These are phyloP conservation scores for Acacia melanoxylon DNA, from an alignment of 306 rosid species.

Conservation along the genomic window DNA sequence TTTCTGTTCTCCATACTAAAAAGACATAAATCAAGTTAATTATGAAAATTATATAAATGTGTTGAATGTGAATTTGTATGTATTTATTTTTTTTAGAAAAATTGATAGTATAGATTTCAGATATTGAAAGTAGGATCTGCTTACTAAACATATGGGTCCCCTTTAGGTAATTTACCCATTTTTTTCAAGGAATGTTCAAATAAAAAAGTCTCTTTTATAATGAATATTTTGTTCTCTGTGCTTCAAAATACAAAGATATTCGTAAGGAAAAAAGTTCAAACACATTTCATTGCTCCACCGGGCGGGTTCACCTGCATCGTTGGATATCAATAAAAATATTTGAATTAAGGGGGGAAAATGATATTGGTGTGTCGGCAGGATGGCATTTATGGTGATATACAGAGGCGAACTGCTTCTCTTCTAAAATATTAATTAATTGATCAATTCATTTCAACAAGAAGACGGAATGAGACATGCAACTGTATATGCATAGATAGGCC, in stretches of 20 bases:
- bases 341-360: neutral
- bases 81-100: neutral
- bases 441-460: neutral
- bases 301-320: neutral
- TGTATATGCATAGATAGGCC: neutral
- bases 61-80: neutral
- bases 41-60: neutral
- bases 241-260: neutral
- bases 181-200: neutral
- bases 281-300: neutral
- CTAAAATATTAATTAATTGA: neutral
- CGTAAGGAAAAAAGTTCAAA: neutral
- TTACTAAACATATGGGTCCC: neutral
- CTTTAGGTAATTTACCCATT: neutral
- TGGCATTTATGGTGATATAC: slow-evolving; percentile 14
- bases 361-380: slow-evolving; percentile 17
- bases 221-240: neutral
- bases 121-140: neutral
- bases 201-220: neutral
- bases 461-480: slow-evolving; percentile 40
- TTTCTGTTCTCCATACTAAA: neutral
- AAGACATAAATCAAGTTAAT: neutral
- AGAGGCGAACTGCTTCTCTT: neutral
- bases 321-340: neutral
- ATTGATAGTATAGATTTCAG: neutral